Evolutionary conservation across 306 rosid species (phyloP).

Genomic region (Rubus parviflorus): DNA sequence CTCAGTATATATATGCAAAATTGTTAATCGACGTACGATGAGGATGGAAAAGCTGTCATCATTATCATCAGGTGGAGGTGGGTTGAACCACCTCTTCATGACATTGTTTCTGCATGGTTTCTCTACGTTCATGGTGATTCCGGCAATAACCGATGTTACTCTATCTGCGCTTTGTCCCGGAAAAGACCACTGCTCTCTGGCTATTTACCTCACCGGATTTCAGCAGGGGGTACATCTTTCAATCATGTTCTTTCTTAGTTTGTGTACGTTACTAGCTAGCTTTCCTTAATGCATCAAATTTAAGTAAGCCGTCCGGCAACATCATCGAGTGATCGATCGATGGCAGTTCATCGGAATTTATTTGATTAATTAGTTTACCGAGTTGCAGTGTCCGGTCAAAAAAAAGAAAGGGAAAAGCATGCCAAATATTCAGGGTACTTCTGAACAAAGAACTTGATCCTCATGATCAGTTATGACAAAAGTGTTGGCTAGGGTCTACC

Average conservation of each 20-base stretch:
- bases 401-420: too few species aligned
- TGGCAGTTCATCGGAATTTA: too few species aligned
- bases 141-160: not conserved
- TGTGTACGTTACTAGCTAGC: not conserved
- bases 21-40: too few species aligned
- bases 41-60: not conserved
- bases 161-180: not conserved
- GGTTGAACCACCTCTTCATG: conserved; percentile 4
- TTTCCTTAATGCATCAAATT: not conserved
- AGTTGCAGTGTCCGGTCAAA: too few species aligned
- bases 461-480: not conserved
- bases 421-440: too few species aligned
- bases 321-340: too few species aligned
- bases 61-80: not conserved
- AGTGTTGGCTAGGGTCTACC: not conserved
- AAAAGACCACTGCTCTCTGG: not conserved
- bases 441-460: not conserved
- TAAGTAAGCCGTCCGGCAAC: too few species aligned
- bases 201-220: conserved; percentile 15
- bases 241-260: not conserved
- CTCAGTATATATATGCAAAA: too few species aligned
- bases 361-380: too few species aligned
- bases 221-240: conserved; percentile 11
- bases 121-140: conserved; percentile 15
- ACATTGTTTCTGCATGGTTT: conserved; percentile 2